phyloP scores from a whole-genome alignment of 768 basidiomycete genomes.

The Mycena belliarum region DNA sequence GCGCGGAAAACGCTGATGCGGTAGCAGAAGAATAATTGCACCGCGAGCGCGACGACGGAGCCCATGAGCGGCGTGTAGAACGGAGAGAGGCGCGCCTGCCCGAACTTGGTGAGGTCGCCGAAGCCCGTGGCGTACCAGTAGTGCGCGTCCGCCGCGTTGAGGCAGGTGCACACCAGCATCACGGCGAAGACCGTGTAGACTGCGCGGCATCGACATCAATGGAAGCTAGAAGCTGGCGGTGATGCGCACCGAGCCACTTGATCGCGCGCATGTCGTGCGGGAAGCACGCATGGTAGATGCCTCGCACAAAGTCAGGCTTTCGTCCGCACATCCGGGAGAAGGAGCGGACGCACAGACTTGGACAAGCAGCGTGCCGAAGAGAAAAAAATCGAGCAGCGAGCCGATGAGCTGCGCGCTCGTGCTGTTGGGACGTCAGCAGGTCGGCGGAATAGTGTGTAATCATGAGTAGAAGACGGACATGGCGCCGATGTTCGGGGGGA shows the following conservation, averaged over 20 bases:
- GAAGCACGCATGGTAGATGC: slow-evolving; percentile 23
- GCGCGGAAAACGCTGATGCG: slow-evolving; percentile 28
- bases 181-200: slow-evolving; percentile 26
- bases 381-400: slow-evolving; percentile 25
- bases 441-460: too few species aligned
- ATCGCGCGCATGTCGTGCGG: slow-evolving; percentile 21
- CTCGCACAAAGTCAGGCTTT: slow-evolving; percentile 4
- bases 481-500: too few species aligned
- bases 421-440: too few species aligned
- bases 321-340: background rate
- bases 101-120: slow-evolving; percentile 28
- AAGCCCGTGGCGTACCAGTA: slow-evolving; percentile 30
- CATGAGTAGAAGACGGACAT: too few species aligned
- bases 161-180: slow-evolving; percentile 25
- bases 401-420: background rate
- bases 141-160: slow-evolving; percentile 28
- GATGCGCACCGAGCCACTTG: background rate
- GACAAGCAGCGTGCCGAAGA: slow-evolving; percentile 29
- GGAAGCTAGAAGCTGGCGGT: slow-evolving; percentile 5
- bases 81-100: slow-evolving; percentile 22
- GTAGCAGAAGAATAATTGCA: slow-evolving; percentile 34
- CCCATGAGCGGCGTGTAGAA: slow-evolving; percentile 30
- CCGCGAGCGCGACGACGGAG: slow-evolving; percentile 25
- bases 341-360: slow-evolving; percentile 27
- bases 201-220: slow-evolving; percentile 11